Evolutionary conservation across 2,329 filamentous ascomycete genomes (phyloP), one percentile per base, ranked within the genome.

Genomic region (Lasiodiplodia citricola): DNA sequence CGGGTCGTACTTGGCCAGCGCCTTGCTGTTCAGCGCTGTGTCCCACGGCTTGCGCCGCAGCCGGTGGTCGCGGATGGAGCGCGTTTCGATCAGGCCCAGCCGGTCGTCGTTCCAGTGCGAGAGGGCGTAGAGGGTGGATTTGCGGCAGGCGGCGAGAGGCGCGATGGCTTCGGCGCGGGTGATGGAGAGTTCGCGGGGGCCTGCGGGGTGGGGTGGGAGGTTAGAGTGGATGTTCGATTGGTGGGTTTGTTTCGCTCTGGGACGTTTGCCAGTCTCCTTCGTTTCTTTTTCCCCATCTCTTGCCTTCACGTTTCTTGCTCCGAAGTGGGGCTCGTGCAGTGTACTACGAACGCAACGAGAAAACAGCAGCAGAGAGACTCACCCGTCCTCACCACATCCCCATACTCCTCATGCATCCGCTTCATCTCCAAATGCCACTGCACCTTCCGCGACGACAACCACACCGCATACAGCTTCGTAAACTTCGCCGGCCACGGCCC

Each of bases 401-500:
- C 69, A 47, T 63, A 69, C 18, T 51, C 50, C 11, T 8, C 31
- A 13, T 68, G 55, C 66, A 66, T 6, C 37, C 50, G 2, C 38
- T 60, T 18, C 38, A 60, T 3, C 56, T 75, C 70, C 23, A 68
- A 11, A 41, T 66, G 60, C 35, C 31, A 41, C 60, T 47, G 44
- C 35, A 63, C 51, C 37, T n/a, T 21, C 41, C 25, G 47, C 38
- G 37, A 50, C 37, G 57, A 62, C 57, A 47, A 1, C 57, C 38
- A 28, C 38, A 62, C 57, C 38, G 23, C 38, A n/a, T 62, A 62
- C 13, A 62, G 64, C n/a, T 69, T 75, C 1, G 75, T 74, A 10
- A 83, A 28, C 21, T 77, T 74, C 7, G 78, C 77, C 28, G 67
- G 68, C 55, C 73, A 74, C 7, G 81, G 80, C n/a, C 78, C 78